Base-by-base conservation (phyloP, 495 filamentous ascomycete genomes). In the Neurospora hispaniola region DNA sequence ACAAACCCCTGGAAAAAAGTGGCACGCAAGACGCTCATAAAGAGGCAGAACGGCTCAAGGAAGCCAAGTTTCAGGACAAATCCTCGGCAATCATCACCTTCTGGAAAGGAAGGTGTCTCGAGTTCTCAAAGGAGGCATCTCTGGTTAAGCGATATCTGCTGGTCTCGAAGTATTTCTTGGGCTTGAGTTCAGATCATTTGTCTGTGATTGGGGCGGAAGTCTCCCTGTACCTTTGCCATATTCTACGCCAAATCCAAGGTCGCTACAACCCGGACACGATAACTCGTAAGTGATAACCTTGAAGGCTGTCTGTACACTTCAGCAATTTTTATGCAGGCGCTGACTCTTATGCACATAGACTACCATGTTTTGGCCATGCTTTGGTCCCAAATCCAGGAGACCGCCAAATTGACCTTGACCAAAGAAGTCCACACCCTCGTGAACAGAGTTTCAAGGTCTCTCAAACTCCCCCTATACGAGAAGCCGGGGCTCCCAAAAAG, bases 161-260 rank as follows among this genome's bases (percentile, higher is more conserved):
- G 69, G 78, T 84, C 8, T 82, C 84, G 70, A 84, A 81, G 14
- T 86, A 84, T 71, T 79, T 86, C 5, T 76, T 69, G 9, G 73
- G 71, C 11, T 72, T 85, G 14, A 71, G 77, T 3, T 70, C 76
- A 5, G 70, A 73, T 0, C 81, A 82, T n/a, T 75, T 78, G 9
- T 71, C 74, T 0, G 74, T 75, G 14, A 71, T 84, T 69, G 78
- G 77, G 11, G 80, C 83, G 0, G 87, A 90, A 71, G 76, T 87
- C 0, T 71, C 84, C 7, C 71, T 86, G 2, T 89, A 85, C 72
- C 74, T 85, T 66, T 78, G 87, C 35, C 80, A 83, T 71, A 80
- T 81, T 11, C 75, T 88, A 42, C 71, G 84, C 16, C 73, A 72
- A 14, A 74, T 81, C 5, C 72, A 77, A 59, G 40, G 31, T 7